Evolutionary conservation across 225 moss, liverwort and hornwort genomes (phyloP), one percentile per base, ranked within the genome.

Genomic region (Physcomitrellopsis africana): DNA sequence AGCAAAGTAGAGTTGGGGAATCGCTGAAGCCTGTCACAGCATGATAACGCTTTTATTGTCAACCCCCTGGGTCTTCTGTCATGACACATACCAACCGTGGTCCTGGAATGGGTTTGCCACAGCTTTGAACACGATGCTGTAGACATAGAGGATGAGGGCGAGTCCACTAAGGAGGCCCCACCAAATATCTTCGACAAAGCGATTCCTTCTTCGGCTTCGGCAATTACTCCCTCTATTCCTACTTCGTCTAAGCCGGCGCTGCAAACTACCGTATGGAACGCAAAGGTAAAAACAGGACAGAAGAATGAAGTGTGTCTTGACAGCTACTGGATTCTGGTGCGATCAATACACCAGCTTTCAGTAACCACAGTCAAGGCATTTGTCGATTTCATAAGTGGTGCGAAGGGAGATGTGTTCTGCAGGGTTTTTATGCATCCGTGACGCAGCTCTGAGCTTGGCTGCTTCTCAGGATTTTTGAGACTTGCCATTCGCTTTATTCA

Each of bases 81-180:
- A 93, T 96, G 96, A 96, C 90, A 84, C 92, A 92, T 93, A 90
- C 85, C 95, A 93, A 93, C 93, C 89, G 87, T 96, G 92, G 93
- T 90, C 92, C 93, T 96, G 96, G 92, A 93, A 93, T 96, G 96
- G 32, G 96, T 93, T 93, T 96, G 93, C 93, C 92, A 96, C 96
- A 96, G 96, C 93, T 96, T 96, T 89, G 96, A 96, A 90, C 96
- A 96, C 83, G 96, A 96, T 83, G 96, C 96, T 92, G 93, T 96
- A 96, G 96, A 96, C 93, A 93, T 96, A 96, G 96, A 96, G 92
- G 96, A 93, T 96, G 96, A 96, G 93, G 90, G 91, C 93, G 96
- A 93, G 93, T 96, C 96, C 96, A 76, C 78, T 88, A 93, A 93
- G 96, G 92, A 93, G 93, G 90, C 93, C 90, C 92, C 92, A 96